phyloP scores from a whole-genome alignment of 2,329 filamentous ascomycete genomes.

The Fusarium chlamydosporum region DNA sequence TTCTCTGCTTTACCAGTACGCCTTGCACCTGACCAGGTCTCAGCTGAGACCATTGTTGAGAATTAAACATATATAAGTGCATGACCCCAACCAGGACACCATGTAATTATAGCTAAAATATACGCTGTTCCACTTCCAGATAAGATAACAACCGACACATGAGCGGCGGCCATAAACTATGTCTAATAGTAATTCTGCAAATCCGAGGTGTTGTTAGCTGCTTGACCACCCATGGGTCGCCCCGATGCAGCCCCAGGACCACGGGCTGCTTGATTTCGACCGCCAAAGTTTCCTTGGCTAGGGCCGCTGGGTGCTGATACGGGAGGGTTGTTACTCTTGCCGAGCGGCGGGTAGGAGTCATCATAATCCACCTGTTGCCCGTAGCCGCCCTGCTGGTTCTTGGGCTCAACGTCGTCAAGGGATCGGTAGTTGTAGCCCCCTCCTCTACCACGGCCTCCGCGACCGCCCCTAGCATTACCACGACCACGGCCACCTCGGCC shows the following conservation, averaged over 20 bases:
- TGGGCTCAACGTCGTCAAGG: constrained; percentile 73
- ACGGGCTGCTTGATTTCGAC: constrained; percentile 42
- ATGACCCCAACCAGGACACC: constrained; percentile 1
- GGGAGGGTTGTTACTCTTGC: constrained; percentile 42
- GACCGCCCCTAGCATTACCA: constrained; percentile 58
- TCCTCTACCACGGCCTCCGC: constrained; percentile 62
- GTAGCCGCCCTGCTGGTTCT: constrained; percentile 61
- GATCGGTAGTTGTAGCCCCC: constrained; percentile 73
- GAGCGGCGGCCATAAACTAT: constrained; percentile 22
- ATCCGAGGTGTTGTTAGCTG: constrained; percentile 44
- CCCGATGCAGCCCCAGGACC: constrained; percentile 44
- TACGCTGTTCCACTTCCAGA: constrained; percentile 28
- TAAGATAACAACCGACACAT: constrained; percentile 4
- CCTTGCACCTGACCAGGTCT: constrained; percentile 31
- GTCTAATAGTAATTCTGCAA: constrained; percentile 51
- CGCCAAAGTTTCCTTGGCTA: constrained; percentile 36
- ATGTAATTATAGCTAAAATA: constrained; percentile 6
- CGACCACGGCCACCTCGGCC: constrained; percentile 57
- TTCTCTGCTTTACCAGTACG: constrained; percentile 31
- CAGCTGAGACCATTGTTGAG: constrained; percentile 19
- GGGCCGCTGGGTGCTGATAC: constrained; percentile 45
- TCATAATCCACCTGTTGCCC: constrained; percentile 64
- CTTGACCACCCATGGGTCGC: constrained; percentile 46
- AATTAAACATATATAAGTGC: constrained; percentile 8
- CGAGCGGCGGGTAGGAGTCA: constrained; percentile 55